Conservation (phyloP, 208 protist species). For the Herpetomonas samuelpessoai region DNA sequence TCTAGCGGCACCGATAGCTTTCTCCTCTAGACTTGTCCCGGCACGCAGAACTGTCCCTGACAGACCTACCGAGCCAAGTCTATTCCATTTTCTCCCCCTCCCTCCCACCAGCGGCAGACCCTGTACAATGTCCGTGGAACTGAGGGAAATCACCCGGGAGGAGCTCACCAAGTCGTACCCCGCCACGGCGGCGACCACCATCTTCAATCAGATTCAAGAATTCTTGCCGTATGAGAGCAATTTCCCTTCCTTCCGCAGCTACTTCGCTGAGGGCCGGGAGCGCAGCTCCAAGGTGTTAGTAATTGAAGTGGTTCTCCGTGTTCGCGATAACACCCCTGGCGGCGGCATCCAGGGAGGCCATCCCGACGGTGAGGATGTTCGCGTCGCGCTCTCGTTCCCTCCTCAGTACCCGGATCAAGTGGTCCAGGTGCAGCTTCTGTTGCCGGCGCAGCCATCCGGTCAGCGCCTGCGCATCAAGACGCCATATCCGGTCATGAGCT, state of each 20-base stretch:
- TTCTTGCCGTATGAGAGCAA: constrained; percentile 55
- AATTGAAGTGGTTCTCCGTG: constrained; percentile 18
- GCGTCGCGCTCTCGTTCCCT: constrained; percentile 9
- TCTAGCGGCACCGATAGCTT: too few relatives aligned
- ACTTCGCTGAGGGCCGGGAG: background rate
- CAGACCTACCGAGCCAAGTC: too few relatives aligned
- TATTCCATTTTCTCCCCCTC: constrained; percentile 3
- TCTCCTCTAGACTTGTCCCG: too few relatives aligned
- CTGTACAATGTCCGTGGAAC: background rate
- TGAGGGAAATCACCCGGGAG: constrained; percentile 24
- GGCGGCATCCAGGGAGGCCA: constrained; percentile 9
- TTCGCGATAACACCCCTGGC: constrained; percentile 14
- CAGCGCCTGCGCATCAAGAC: constrained; percentile 27
- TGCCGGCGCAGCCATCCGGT: constrained; percentile 10
- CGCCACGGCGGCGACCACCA: constrained; percentile 23
- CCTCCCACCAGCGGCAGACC: background rate
- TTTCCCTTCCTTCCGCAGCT: constrained; percentile 28
- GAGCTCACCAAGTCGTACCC: constrained; percentile 24
- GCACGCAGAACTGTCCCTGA: too few relatives aligned
- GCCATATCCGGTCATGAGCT: constrained; percentile 44
- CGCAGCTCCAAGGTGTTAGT: background rate
- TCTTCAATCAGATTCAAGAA: constrained; percentile 36
- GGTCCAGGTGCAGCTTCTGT: constrained; percentile 24
- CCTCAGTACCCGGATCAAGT: constrained; percentile 21
- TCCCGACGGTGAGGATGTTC: background rate